Evolutionary conservation across 805 yeast species (phyloP), one percentile per base, ranked within the genome.

Genomic region (Kuraishia molischiana): DNA sequence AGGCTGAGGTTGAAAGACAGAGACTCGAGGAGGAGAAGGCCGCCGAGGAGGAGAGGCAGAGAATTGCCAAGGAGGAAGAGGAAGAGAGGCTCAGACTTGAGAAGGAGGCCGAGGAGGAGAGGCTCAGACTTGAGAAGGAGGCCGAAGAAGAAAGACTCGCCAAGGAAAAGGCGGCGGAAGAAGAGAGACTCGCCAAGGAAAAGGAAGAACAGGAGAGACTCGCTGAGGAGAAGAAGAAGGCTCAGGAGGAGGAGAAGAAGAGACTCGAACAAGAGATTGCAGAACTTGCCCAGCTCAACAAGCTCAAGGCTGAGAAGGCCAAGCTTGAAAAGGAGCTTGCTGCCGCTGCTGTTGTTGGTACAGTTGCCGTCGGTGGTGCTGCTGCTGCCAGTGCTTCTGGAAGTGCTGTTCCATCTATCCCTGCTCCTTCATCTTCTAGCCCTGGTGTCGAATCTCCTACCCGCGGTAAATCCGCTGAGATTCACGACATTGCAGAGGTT

Each of bases 21-120:
- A 56, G 67, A 41, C 36, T 65, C 39, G 77, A 69, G 15, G 47
- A 54, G 38, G 72, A 71, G 50, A 48, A 50, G 40, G 45, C 36
- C 5, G 51, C 50, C 31, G 49, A 38, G 52, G 52, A 30, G 59
- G 44, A 20, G 58, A 53, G 36, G 55, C 49, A 41, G 50, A 42
- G 44, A 39, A 44, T 49, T 14, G 51, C 47, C 31, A 36, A 42
- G 32, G 61, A 45, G 22, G 49, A 41, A 22, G 49, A 38, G 52
- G 52, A 30, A 59, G 44, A 20, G 59, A 53, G 36, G 55, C 48
- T 41, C 50, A 38, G 41, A 30, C 45, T 14, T 42, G 48, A 28
- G 51, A 43, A 18, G 46, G 44, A 45, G 24, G 49, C 43, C 19
- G 43, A 40, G 34, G 41, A 24, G 46, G 35, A 17, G 42, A 38